Conservation (phyloP, 2,329 filamentous ascomycete species). For the Fusarium nelsonii region DNA sequence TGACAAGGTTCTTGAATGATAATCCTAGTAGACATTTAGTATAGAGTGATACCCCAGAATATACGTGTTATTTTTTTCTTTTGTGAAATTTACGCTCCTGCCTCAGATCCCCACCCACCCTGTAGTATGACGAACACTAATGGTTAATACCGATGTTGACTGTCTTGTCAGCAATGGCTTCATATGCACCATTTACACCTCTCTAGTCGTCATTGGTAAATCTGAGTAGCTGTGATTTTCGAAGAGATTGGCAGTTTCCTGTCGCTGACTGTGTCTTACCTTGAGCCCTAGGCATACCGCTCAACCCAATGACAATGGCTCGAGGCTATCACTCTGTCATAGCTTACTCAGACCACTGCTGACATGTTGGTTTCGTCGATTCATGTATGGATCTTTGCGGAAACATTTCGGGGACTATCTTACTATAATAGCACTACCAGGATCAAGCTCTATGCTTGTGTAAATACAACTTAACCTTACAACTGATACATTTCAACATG, state of each 20-base stretch:
- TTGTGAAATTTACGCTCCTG: not conserved
- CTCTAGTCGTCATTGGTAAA: no score
- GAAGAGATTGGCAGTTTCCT: no score
- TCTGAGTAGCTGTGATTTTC: no score
- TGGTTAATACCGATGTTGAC: no score
- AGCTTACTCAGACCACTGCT: not conserved
- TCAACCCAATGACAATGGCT: not conserved
- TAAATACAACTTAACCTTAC: fast-evolving
- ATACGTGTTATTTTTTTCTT: not conserved
- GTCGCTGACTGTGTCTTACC: no score
- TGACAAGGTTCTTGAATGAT: slow-evolving; percentile 1
- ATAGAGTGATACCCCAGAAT: slow-evolving; percentile 3
- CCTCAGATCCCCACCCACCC: no score
- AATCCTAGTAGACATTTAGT: not conserved
- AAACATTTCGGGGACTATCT: slow-evolving; percentile 1
- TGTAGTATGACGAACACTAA: no score
- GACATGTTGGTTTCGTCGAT: fast-evolving
- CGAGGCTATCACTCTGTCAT: not conserved
- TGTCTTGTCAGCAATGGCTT: no score
- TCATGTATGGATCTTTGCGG: not conserved
- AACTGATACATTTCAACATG: not conserved
- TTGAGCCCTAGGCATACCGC: not conserved
- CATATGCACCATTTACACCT: no score
- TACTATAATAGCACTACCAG: fast-evolving
- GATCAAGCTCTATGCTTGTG: fast-evolving